Evolutionary conservation across 192 early-diverging fungal genomes (phyloP), one percentile per base, ranked within the genome.

Genomic region (Gonapodya prolifera): DNA sequence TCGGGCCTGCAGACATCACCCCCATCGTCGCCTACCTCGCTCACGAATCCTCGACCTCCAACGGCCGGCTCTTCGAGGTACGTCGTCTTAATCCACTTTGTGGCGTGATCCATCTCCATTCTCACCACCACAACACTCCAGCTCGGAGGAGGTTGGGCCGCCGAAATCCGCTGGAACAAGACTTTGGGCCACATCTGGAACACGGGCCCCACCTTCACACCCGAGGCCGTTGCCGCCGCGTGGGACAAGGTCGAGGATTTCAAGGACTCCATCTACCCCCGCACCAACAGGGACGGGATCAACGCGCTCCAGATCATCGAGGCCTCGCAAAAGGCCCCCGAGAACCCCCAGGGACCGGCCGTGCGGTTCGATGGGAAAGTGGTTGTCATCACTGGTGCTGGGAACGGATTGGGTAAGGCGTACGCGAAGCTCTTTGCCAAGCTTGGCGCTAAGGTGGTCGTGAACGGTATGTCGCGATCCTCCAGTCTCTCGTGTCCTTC

Each of bases 121-220:
- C n/a, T n/a, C n/a, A n/a, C n/a, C n/a, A n/a, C n/a, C n/a, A n/a
- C n/a, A n/a, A 8, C 45, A 61, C 23, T 61, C 8, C 45, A 61
- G 45, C 45, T 61, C 23, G 89, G 88, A 23, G 86, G 85, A 36
- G 85, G 86, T 16, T 90, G 89, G 89, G 79, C 84, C 17, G 80
- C 89, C 69, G 84, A 84, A 75, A 83, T 99, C 75, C 94, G 96
- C 80, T 94, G 95, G 90, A 96, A 99, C 86, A 90, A 97, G 35
- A 91, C 93, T n/a, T 95, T 93, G 61, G 97, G 97, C 78, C 89
- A 92, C 8, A 92, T 91, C 1, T 99, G 98, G 90, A 91, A 95
- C 34, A 89, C 93, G 75, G 88, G 91, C 85, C 84, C 88, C 71
- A 30, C 28, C 16, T 84, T 99, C 75, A 85, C 86, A 8, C 97